Base-by-base conservation (phyloP, 495 filamentous ascomycete genomes). In the Immersiella caudata region DNA sequence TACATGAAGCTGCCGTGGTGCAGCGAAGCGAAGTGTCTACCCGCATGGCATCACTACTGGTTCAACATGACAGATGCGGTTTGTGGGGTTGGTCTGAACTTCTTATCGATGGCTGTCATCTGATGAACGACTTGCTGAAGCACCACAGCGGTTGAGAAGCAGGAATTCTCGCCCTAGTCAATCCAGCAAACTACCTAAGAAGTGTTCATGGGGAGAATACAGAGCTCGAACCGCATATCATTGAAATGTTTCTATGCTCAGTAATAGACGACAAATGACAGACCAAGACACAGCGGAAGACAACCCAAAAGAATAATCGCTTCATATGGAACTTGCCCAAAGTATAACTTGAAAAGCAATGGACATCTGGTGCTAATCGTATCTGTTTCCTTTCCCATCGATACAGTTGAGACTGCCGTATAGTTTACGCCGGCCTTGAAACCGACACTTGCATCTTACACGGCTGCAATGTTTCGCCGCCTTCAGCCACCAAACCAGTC, bases 401-500 rank as follows among this genome's bases (percentile, higher is more conserved):
- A 29, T 25, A 68, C 20, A 18, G 57, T n/a, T 8, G 27, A 18
- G 22, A 57, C 11, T 57, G 21, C 9, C 57, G 3, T 60, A 16
- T 5, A 33, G 18, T 3, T 33, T 4, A 33, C 29, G 5, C n/a
- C 20, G 29, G 36, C 26, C 16, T 35, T 25, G 27, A 14, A 26
- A 22, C 29, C 22, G 54, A 55, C 29, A 26, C 1, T 22, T 60
- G 21, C 60, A 40, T 54, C 60, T 68, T 60, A 60, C 57, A 60
- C 21, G 54, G 22, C 26, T 14, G 11, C 54, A 9, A 26, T 57
- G 22, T 27, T 61, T 62, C 50, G 16, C 57, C 29, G n/a, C 25
- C 25, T 16, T 24, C 36, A 62, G 29, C 49, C 33, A 56, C 49
- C 46, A 46, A 24, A 57, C 5, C 54, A 24, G 26, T n/a, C n/a